Evolutionary conservation across 345 rosid species (phyloP).

Genomic region (Brassica juncea): DNA sequence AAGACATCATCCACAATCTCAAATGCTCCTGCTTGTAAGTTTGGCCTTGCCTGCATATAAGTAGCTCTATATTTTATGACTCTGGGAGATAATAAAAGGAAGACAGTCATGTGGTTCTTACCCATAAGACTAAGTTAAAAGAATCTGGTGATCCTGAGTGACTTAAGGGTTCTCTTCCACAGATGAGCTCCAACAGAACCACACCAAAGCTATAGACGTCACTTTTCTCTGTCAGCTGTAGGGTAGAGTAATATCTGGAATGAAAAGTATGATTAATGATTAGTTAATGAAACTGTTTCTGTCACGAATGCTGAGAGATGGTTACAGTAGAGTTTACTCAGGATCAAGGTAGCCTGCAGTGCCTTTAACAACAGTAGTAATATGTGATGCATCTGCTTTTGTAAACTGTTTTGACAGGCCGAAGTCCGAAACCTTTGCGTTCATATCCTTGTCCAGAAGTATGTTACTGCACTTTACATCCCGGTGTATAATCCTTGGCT

Average conservation of each 20-base stretch:
- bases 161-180: conserved; percentile 85
- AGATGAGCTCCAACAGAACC: conserved; percentile 85
- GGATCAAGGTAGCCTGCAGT: conserved; percentile 97
- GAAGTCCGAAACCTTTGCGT: conserved; percentile 49
- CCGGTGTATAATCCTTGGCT: conserved; percentile 85
- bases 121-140: conserved; percentile 94
- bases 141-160: conserved; percentile 86
- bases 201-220: conserved; percentile 94
- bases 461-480: conserved; percentile 90
- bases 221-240: conserved; percentile 89
- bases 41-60: conserved; percentile 75
- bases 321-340: conserved; percentile 53
- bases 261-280: conserved; percentile 1
- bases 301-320: background rate
- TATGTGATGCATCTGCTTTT: conserved; percentile 74
- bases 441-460: conserved; percentile 79
- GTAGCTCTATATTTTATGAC: conserved; percentile 1
- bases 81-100: conserved; percentile 7
- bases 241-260: conserved; percentile 80
- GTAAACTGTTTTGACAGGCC: conserved; percentile 39
- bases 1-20: conserved; percentile 77
- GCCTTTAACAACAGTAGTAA: conserved; percentile 90
- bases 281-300: conserved; percentile 4
- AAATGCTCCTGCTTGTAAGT: conserved; percentile 84
- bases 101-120: conserved; percentile 37